These are phyloP conservation scores for Sherardia arvensis DNA, from an alignment of 257 asterid genomes.

Conservation along the genomic window DNA sequence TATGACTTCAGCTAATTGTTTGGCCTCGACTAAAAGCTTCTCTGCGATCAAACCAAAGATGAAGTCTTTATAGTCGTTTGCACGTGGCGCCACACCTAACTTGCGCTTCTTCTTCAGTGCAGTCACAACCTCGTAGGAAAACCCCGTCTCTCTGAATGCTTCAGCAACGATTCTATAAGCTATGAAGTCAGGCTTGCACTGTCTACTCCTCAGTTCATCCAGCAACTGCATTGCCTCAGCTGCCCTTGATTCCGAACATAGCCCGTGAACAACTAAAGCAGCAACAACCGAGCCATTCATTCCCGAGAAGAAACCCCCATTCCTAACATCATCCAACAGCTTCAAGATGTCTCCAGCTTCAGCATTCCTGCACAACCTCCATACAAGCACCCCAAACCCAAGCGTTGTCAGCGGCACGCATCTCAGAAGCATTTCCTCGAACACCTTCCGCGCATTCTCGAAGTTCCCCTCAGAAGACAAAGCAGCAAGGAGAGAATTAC, in stretches of 20 bases:
- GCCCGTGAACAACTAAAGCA: constrained; percentile 56
- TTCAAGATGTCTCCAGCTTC: constrained; percentile 33
- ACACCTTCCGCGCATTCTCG: constrained; percentile 38
- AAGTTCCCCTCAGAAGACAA: constrained; percentile 50
- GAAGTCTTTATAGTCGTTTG: constrained; percentile 43
- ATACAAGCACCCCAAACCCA: constrained; percentile 76
- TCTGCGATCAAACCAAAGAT: constrained; percentile 54
- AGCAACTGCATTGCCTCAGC: constrained; percentile 41
- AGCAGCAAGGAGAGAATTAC: constrained; percentile 75
- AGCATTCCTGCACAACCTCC: constrained; percentile 49
- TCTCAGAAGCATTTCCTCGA: constrained; percentile 57
- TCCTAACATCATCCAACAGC: constrained; percentile 47
- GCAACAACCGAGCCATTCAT: constrained; percentile 61
- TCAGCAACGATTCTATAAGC: constrained; percentile 85
- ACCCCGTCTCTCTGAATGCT: constrained; percentile 40
- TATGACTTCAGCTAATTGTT: constrained; percentile 63
- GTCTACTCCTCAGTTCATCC: constrained; percentile 65
- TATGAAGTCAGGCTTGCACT: constrained; percentile 84
- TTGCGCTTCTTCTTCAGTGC: constrained; percentile 80
- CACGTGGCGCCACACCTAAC: constrained; percentile 84
- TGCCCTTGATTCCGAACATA: constrained; percentile 33
- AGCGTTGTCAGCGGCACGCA: constrained; percentile 45
- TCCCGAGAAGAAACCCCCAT: constrained; percentile 33
- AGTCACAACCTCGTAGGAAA: constrained; percentile 39
- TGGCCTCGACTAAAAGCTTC: constrained; percentile 52